Base-by-base conservation (phyloP, 768 basidiomycete genomes). In the Lentinula raphanica region DNA sequence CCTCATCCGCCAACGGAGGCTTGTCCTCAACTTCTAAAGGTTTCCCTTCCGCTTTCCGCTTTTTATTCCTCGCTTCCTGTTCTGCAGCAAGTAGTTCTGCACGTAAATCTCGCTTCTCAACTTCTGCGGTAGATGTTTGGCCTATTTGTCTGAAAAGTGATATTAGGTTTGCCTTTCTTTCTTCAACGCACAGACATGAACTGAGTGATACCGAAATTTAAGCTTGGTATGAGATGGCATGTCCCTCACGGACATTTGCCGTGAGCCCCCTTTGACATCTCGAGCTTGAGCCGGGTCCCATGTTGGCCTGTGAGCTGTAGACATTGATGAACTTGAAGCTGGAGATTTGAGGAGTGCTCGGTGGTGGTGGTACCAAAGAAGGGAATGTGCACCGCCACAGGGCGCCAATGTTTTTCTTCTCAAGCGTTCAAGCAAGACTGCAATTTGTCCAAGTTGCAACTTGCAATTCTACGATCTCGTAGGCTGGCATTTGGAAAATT, bases 131-230 rank as follows among this genome's bases (percentile, higher is more conserved):
- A 1, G 91, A 88, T 1, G 90, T 94, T 71, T 99, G 96, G 8
- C 96, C 96, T 2, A 89, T 83, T 78, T 97, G 94, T 29, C 90
- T 90, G 61, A 6, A 13, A 9, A 28, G 31, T 23, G 9, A 5
- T 3, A 44, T 44, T n/a, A 44, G 42, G 12, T 7, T 44, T 23
- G 42, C 2, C 7, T 44, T 44, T 5, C 1, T 44, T 44, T 3
- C 19, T 44, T 12, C 7, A 15, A 6, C 40, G 40, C 27, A 27
- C 45, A 8, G 28, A 19, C 68, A 81, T 54, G n/a, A n/a, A n/a
- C n/a, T n/a, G n/a, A n/a, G n/a, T n/a, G n/a, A n/a, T 60, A 91
- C 86, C 96, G 86, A 74, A 99, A 99, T 77, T 99, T 99, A 65
- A 98, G 88, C 73, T 97, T 96, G 1, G 96, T 99, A 70, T 98